These are phyloP conservation scores for Acanthamoeba triangularis DNA, from an alignment of 208 protist genomes.

Conservation along the genomic window DNA sequence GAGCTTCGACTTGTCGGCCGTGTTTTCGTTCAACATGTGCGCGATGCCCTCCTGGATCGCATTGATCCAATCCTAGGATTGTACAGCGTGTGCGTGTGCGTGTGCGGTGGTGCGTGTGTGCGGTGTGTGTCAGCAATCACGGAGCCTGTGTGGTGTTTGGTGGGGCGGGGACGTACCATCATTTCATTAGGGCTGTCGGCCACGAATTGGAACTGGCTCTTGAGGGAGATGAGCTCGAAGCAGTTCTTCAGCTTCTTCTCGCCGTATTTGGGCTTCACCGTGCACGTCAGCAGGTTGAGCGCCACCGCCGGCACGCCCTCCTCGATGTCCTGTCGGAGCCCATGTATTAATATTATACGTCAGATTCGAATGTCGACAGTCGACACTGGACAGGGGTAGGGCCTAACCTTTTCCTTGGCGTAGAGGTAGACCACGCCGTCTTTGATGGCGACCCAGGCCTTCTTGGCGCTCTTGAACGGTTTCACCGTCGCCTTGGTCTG, in stretches of 20 bases:
- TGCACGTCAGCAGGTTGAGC: constrained; percentile 55
- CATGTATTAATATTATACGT: no score
- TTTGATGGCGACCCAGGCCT: constrained; percentile 13
- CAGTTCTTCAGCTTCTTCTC: constrained; percentile 59
- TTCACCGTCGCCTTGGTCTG: constrained; percentile 41
- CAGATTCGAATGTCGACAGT: background rate
- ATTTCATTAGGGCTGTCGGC: constrained; percentile 3
- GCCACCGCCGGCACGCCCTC: constrained; percentile 44
- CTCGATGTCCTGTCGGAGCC: background rate
- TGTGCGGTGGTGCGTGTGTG: background rate
- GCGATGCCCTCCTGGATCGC: constrained; percentile 52
- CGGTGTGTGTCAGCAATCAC: background rate
- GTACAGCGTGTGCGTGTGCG: background rate
- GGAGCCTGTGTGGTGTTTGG: background rate
- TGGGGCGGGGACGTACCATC: background rate
- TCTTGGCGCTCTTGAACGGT: constrained; percentile 47
- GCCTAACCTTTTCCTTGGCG: background rate
- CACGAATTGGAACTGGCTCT: constrained; percentile 45
- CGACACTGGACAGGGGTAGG: background rate
- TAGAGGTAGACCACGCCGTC: constrained; percentile 60
- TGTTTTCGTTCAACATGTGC: constrained; percentile 36
- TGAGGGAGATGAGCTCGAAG: constrained; percentile 63
- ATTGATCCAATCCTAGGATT: constrained; percentile 43
- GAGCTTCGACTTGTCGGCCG: constrained; percentile 60
- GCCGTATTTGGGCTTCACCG: constrained; percentile 30